phyloP scores from a whole-genome alignment of 164 flowering plant species.

The Brasenia schreberi region DNA sequence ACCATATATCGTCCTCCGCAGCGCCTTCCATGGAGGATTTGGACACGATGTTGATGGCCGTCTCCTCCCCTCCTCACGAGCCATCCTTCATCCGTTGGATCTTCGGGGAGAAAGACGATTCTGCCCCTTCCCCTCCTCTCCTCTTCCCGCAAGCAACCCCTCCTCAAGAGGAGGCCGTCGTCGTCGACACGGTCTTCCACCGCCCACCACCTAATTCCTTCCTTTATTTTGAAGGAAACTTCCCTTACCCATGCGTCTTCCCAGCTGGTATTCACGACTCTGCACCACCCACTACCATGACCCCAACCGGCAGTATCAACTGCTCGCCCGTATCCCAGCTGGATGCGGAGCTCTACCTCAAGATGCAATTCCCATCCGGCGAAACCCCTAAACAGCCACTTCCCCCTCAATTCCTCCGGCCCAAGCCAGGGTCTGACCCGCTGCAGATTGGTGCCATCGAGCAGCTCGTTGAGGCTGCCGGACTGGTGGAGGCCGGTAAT shows the following conservation, averaged over 20 bases:
- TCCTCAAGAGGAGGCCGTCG: slow-evolving; percentile 1
- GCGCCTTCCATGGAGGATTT: slow-evolving; percentile 32
- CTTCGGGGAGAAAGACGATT: slow-evolving; percentile 41
- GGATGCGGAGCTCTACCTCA: too few relatives aligned
- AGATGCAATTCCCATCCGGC: too few relatives aligned
- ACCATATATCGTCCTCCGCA: too few relatives aligned
- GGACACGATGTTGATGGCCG: slow-evolving; percentile 41
- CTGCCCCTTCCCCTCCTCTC: slow-evolving; percentile 8
- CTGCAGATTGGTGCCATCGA: slow-evolving; percentile 23
- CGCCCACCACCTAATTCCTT: slow-evolving; percentile 9
- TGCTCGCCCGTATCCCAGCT: too few relatives aligned
- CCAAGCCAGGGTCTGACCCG: not conserved
- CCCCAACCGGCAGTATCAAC: not conserved
- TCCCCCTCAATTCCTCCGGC: not conserved
- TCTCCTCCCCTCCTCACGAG: not conserved
- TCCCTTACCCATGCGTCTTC: not conserved
- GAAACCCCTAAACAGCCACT: not conserved
- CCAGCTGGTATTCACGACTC: not conserved
- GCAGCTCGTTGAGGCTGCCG: slow-evolving; percentile 62
- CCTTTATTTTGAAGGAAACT: slow-evolving; percentile 14
- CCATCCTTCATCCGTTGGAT: slow-evolving; percentile 13
- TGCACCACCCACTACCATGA: not conserved
- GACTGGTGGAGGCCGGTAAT: slow-evolving; percentile 54
- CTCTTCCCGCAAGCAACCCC: not conserved
- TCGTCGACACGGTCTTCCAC: slow-evolving; percentile 7